Conservation (phyloP, 345 rosid genomes). For the Salix exigua region DNA sequence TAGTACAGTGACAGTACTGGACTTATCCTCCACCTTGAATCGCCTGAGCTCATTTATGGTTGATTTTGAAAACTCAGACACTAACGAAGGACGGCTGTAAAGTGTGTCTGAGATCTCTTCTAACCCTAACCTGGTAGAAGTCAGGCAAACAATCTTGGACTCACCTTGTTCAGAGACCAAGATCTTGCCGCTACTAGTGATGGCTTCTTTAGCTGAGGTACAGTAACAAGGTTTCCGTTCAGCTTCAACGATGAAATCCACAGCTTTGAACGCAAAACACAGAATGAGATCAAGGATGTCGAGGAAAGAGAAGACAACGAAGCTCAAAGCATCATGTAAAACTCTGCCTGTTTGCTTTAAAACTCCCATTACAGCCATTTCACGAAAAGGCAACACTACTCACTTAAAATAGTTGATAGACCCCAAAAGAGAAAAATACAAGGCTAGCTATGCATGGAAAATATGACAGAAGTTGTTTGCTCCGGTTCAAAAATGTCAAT, state of each 20-base stretch:
- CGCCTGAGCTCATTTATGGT: constrained; percentile 22
- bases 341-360: constrained; percentile 12
- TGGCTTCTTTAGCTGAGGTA: constrained; percentile 59
- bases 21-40: constrained; percentile 26
- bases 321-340: constrained; percentile 43
- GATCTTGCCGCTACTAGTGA: constrained; percentile 55
- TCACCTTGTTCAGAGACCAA: constrained; percentile 76
- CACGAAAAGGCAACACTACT: neutral
- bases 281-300: constrained; percentile 70
- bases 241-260: constrained; percentile 71
- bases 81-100: constrained; percentile 58
- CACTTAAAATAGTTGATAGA: neutral
- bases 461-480: neutral
- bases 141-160: constrained; percentile 63
- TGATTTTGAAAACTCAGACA: constrained; percentile 36
- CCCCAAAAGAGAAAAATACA: neutral
- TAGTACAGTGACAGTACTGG: constrained; percentile 7
- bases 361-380: constrained; percentile 16
- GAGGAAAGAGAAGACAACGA: constrained; percentile 69
- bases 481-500: neutral
- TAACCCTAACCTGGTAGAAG: constrained; percentile 64
- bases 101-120: constrained; percentile 96
- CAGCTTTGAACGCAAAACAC: constrained; percentile 66
- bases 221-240: constrained; percentile 90
- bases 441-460: neutral